phyloP scores from a whole-genome alignment of 495 filamentous ascomycete species.

The Stereocaulon alpinum region DNA sequence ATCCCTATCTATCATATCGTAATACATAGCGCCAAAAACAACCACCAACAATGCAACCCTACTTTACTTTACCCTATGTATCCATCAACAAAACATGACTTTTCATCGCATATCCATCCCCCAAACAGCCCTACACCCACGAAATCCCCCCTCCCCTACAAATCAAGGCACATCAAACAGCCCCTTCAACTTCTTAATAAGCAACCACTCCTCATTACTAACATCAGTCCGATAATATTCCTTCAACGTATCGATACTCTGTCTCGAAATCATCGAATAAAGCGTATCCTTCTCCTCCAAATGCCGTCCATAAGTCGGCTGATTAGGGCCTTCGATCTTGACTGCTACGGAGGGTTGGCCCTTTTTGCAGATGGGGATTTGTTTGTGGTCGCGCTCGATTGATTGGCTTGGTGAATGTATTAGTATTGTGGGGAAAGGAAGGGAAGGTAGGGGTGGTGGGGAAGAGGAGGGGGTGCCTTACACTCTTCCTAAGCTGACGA shows the following conservation, averaged over 20 bases:
- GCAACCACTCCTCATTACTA: slow-evolving; percentile 82
- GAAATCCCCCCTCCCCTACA: neutral
- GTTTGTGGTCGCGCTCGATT: slow-evolving; percentile 97
- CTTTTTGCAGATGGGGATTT: slow-evolving; percentile 81
- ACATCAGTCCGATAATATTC: slow-evolving; percentile 90
- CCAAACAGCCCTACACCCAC: neutral
- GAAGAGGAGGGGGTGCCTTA: slow-evolving; percentile 43
- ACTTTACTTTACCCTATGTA: too few species aligned
- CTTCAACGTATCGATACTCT: slow-evolving; percentile 89
- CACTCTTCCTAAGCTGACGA: slow-evolving; percentile 85
- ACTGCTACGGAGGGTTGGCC: slow-evolving; percentile 92
- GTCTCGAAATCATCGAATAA: slow-evolving; percentile 76
- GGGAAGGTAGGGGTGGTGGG: neutral
- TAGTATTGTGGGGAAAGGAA: neutral
- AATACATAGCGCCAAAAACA: too few species aligned
- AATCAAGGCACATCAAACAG: slow-evolving; percentile 80
- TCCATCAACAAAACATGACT: too few species aligned
- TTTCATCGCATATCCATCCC: too few species aligned
- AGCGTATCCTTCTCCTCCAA: slow-evolving; percentile 87
- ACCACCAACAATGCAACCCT: too few species aligned
- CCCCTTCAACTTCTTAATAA: slow-evolving; percentile 88
- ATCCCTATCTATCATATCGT: too few species aligned
- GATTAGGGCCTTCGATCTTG: slow-evolving; percentile 94
- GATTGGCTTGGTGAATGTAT: slow-evolving; percentile 49
- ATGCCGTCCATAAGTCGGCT: slow-evolving; percentile 90